phyloP scores from a whole-genome alignment of 495 filamentous ascomycete genomes.

The Xylaria scruposa region DNA sequence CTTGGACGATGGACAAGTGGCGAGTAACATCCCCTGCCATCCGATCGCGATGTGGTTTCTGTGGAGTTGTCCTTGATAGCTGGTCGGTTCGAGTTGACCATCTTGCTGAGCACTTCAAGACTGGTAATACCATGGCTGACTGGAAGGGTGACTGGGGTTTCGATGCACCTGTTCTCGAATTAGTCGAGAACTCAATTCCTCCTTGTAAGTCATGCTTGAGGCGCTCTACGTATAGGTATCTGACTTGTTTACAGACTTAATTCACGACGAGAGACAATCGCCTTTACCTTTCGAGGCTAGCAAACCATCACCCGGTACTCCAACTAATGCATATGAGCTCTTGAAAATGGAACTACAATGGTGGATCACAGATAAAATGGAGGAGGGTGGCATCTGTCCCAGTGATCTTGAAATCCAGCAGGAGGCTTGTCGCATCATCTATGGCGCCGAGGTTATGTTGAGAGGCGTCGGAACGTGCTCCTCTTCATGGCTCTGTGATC shows the following conservation, averaged over 20 bases:
- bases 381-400: slow-evolving; percentile 38
- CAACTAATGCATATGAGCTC: slow-evolving; percentile 58
- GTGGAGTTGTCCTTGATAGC: slow-evolving; percentile 62
- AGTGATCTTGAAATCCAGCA: slow-evolving; percentile 53
- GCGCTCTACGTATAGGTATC: slow-evolving; percentile 26
- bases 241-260: slow-evolving; percentile 51
- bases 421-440: slow-evolving; percentile 52
- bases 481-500: slow-evolving; percentile 60
- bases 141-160: slow-evolving; percentile 81
- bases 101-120: slow-evolving; percentile 72
- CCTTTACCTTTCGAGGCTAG: slow-evolving; percentile 54
- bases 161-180: slow-evolving; percentile 60
- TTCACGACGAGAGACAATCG: slow-evolving; percentile 62
- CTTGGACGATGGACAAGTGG: slow-evolving; percentile 73
- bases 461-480: slow-evolving; percentile 35
- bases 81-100: slow-evolving; percentile 71
- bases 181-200: slow-evolving; percentile 71
- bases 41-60: slow-evolving; percentile 75
- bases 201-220: slow-evolving; percentile 54
- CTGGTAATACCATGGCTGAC: slow-evolving; percentile 69
- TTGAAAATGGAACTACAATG: slow-evolving; percentile 57
- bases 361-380: slow-evolving; percentile 43
- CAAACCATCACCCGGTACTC: slow-evolving; percentile 37
- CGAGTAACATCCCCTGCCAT: slow-evolving; percentile 64
- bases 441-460: slow-evolving; percentile 45